These are phyloP conservation scores for Dryas drummondii DNA, from an alignment of 306 rosid genomes.

Conservation along the genomic window DNA sequence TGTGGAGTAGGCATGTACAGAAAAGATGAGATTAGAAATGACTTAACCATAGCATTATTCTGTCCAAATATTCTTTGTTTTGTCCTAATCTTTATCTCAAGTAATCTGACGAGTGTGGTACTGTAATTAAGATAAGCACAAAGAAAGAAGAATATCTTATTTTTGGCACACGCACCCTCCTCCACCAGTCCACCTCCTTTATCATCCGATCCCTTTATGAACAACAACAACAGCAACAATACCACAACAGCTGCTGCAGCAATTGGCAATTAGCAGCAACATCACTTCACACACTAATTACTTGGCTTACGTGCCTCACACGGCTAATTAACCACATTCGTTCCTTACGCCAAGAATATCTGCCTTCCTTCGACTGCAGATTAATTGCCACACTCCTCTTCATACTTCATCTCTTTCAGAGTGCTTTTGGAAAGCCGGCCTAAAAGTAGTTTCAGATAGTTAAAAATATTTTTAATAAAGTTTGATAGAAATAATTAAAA, in stretches of 20 bases:
- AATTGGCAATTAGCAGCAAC: slow-evolving; percentile 26
- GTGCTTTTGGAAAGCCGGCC: too few species aligned
- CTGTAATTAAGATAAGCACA: background rate
- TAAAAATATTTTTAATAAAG: too few species aligned
- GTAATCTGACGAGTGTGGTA: background rate
- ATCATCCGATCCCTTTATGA: background rate
- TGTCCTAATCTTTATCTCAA: background rate
- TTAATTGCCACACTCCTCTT: background rate
- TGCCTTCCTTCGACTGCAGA: slow-evolving; percentile 1
- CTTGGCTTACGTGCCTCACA: slow-evolving; percentile 60
- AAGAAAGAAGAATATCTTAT: slow-evolving; percentile 1
- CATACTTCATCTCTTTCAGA: background rate
- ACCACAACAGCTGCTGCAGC: background rate
- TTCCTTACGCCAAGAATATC: slow-evolving; percentile 47
- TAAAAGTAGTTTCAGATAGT: too few species aligned
- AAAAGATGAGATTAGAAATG: background rate
- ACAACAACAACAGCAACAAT: background rate
- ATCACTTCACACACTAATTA: slow-evolving; percentile 15
- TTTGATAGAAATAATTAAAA: too few species aligned
- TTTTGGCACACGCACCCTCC: background rate
- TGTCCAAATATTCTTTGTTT: slow-evolving; percentile 7
- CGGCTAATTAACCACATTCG: slow-evolving; percentile 34
- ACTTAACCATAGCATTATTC: background rate
- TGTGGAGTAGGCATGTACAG: background rate
- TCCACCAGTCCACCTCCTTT: background rate